A percentile compares a stretch with the other conserved stretches of the same genome.
Evolutionary conservation across 805 yeast genomes (phyloP).

Genomic region (Saccharomycopsis fermentans): DNA sequence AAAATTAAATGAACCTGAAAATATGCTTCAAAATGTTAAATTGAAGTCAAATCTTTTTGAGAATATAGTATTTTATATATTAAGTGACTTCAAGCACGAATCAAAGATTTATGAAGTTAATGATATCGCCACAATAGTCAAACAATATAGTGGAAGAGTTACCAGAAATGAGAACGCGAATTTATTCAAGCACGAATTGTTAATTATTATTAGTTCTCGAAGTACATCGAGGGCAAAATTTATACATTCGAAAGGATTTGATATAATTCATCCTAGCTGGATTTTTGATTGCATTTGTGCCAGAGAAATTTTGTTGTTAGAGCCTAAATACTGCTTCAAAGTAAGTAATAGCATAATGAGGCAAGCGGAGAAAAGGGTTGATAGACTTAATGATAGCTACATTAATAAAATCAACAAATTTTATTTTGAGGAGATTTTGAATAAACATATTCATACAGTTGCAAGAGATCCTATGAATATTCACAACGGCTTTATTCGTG

Average conservation of each 20-base stretch:
- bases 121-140: slow-evolving; percentile 31
- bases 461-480: neutral
- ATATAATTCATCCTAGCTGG: slow-evolving; percentile 64
- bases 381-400: slow-evolving; percentile 56
- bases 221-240: slow-evolving; percentile 30
- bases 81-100: slow-evolving; percentile 35
- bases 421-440: neutral
- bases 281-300: slow-evolving; percentile 50
- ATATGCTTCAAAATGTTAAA: slow-evolving; percentile 18
- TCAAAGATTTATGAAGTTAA: slow-evolving; percentile 24
- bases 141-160: slow-evolving; percentile 42
- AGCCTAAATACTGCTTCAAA: slow-evolving; percentile 46
- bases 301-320: slow-evolving; percentile 38
- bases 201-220: slow-evolving; percentile 30
- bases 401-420: slow-evolving; percentile 17
- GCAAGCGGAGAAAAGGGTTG: slow-evolving; percentile 32
- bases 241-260: slow-evolving; percentile 39
- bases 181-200: slow-evolving; percentile 15
- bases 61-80: slow-evolving; percentile 38
- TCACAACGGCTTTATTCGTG: neutral
- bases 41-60: slow-evolving; percentile 31
- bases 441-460: neutral
- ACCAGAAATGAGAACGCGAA: slow-evolving; percentile 26
- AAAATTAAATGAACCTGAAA: slow-evolving; percentile 19
- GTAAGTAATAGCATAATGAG: slow-evolving; percentile 27